A percentile compares a stretch with the other conserved stretches of the same genome.
Evolutionary conservation across 768 basidiomycete species (phyloP).

Genomic region (Russula ochroleuca): DNA sequence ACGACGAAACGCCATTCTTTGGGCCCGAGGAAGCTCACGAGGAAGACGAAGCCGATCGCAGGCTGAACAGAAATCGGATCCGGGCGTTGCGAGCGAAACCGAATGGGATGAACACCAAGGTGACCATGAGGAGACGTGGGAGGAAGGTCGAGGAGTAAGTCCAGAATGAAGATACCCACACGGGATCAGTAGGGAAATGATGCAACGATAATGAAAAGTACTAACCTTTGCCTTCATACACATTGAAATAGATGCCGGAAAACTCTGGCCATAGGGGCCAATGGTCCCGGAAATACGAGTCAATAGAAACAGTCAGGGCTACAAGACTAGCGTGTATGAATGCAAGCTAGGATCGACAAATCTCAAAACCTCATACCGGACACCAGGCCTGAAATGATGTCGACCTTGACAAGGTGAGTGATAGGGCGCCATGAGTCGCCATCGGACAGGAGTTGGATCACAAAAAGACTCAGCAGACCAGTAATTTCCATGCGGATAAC

Average conservation of each 20-base stretch:
- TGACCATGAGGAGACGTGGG: conserved; percentile 70
- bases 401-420: conserved; percentile 44
- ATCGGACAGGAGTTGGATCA: conserved; percentile 47
- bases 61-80: conserved; percentile 51
- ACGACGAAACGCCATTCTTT: conserved; percentile 98
- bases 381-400: conserved; percentile 43
- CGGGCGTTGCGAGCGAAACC: conserved; percentile 47
- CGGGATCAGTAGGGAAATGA: conserved; percentile 3
- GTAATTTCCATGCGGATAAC: conserved; percentile 79
- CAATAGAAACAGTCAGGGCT: conserved; percentile 63
- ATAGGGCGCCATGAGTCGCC: conserved; percentile 46
- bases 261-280: conserved; percentile 85
- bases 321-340: neutral
- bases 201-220: conserved; percentile 21
- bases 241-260: conserved; percentile 75
- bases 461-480: conserved; percentile 59
- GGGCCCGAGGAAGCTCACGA: conserved; percentile 77
- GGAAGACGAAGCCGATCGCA: conserved; percentile 47
- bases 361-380: conserved; percentile 44
- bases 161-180: conserved; percentile 63
- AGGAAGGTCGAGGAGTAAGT: conserved; percentile 64
- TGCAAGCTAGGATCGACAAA: neutral
- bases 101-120: conserved; percentile 57
- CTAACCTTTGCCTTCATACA: conserved; percentile 86
- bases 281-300: conserved; percentile 82